phyloP scores from a whole-genome alignment of 2,329 filamentous ascomycete genomes.

The Fusarium torreyae region DNA sequence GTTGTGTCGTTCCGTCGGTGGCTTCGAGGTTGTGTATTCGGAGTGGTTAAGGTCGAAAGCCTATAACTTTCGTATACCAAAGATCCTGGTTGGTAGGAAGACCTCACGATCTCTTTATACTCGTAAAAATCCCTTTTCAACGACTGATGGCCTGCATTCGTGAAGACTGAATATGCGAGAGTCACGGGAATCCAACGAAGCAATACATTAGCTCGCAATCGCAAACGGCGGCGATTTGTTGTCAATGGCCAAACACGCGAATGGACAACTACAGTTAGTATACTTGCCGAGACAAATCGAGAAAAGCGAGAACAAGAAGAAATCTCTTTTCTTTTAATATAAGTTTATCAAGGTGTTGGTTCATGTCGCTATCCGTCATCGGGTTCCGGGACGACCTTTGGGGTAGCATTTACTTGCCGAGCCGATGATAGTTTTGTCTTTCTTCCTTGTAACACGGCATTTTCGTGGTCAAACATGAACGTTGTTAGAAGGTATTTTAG shows the following conservation, averaged over 20 bases:
- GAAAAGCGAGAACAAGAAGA: background rate
- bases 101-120: slow-evolving; percentile 3
- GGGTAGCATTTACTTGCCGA: slow-evolving; percentile 33
- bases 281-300: background rate
- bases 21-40: background rate
- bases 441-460: slow-evolving; percentile 17
- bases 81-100: background rate
- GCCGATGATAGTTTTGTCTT: slow-evolving; percentile 23
- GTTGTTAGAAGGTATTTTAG: background rate
- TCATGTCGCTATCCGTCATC: slow-evolving; percentile 32
- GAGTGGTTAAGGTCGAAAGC: background rate
- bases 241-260: slow-evolving; percentile 1
- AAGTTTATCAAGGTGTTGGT: slow-evolving; percentile 40
- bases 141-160: slow-evolving; percentile 23
- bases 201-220: slow-evolving; percentile 20
- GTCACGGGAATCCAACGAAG: slow-evolving; percentile 9
- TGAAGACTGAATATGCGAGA: slow-evolving; percentile 13
- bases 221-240: slow-evolving; percentile 30
- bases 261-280: background rate
- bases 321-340: background rate
- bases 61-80: background rate
- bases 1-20: background rate
- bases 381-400: slow-evolving; percentile 22
- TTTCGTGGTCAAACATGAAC: slow-evolving; percentile 6
- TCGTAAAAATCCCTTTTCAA: background rate